Conservation (phyloP, 164 flowering plant genomes). For the Magnolia kwangsiensis region DNA sequence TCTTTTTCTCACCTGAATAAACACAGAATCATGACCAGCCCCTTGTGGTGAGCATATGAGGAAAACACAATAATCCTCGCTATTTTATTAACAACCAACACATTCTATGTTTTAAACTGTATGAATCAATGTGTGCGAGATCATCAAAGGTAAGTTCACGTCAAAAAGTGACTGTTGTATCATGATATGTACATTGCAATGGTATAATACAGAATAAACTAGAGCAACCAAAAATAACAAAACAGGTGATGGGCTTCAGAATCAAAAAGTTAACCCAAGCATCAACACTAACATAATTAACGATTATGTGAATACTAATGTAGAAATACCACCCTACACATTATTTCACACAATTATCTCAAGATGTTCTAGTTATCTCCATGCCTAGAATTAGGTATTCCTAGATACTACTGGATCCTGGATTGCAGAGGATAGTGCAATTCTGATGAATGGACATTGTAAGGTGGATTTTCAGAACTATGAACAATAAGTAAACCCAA, state of each 20-base stretch:
- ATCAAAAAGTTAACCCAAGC: not conserved
- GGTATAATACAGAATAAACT: not conserved
- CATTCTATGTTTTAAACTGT: not conserved
- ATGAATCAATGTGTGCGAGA: not conserved
- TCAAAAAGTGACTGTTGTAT: not conserved
- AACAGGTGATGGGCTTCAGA: not conserved
- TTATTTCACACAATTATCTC: not conserved
- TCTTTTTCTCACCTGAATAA: constrained; percentile 75
- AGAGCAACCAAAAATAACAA: not conserved
- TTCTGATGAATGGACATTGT: not conserved
- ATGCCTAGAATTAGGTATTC: not conserved
- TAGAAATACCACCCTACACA: not conserved
- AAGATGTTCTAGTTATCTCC: not conserved
- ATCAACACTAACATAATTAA: not conserved
- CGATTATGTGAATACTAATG: not conserved
- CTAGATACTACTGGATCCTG: not conserved
- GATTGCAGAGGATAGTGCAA: not conserved
- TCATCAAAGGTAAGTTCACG: not conserved
- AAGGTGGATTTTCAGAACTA: too few relatives aligned
- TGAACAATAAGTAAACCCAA: too few relatives aligned
- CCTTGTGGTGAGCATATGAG: too few relatives aligned
- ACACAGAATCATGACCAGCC: not conserved
- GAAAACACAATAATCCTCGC: not conserved
- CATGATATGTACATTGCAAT: not conserved
- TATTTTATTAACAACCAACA: not conserved